A percentile compares a stretch with the other conserved stretches of the same genome.
phyloP scores from a whole-genome alignment of 805 yeast genomes.

The Lipomyces japonicus region DNA sequence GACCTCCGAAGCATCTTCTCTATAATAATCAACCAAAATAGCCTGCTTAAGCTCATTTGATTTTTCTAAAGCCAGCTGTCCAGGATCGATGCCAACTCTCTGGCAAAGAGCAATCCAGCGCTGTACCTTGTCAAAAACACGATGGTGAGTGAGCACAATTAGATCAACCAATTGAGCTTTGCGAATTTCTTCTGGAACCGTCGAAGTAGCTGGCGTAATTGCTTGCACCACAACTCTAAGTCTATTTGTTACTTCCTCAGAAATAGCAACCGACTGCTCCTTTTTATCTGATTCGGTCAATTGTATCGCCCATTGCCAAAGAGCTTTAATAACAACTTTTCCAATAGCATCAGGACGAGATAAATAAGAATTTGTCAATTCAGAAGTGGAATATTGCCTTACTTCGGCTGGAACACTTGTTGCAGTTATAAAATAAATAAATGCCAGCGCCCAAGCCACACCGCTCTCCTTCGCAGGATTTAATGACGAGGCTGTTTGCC shows the following conservation, averaged over 20 bases:
- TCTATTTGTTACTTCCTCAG: constrained; percentile 22
- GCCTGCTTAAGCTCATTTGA: constrained; percentile 31
- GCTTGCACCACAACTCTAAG: constrained; percentile 27
- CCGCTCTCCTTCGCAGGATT: constrained; percentile 23
- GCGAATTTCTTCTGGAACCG: constrained; percentile 34
- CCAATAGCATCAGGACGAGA: constrained; percentile 44
- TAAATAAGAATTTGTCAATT: constrained; percentile 34
- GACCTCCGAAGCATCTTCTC: constrained; percentile 31
- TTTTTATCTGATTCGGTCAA: constrained; percentile 18
- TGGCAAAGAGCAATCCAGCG: constrained; percentile 80
- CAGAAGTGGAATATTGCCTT: constrained; percentile 28
- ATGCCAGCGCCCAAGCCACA: constrained; percentile 28
- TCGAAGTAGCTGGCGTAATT: constrained; percentile 25
- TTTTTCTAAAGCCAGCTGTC: constrained; percentile 43
- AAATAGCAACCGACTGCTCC: constrained; percentile 25
- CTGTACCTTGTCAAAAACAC: constrained; percentile 40
- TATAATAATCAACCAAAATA: constrained; percentile 32
- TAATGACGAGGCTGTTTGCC: constrained; percentile 34
- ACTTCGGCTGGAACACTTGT: constrained; percentile 8
- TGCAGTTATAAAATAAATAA: constrained; percentile 22
- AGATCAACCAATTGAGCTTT: constrained; percentile 38
- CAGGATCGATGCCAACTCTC: constrained; percentile 61
- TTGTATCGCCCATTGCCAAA: constrained; percentile 36
- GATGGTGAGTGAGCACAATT: constrained; percentile 47
- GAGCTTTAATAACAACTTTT: constrained; percentile 44